Evolutionary conservation across 768 basidiomycete genomes (phyloP).

Genomic region (Tylopilus plumbeoviolaceoides): DNA sequence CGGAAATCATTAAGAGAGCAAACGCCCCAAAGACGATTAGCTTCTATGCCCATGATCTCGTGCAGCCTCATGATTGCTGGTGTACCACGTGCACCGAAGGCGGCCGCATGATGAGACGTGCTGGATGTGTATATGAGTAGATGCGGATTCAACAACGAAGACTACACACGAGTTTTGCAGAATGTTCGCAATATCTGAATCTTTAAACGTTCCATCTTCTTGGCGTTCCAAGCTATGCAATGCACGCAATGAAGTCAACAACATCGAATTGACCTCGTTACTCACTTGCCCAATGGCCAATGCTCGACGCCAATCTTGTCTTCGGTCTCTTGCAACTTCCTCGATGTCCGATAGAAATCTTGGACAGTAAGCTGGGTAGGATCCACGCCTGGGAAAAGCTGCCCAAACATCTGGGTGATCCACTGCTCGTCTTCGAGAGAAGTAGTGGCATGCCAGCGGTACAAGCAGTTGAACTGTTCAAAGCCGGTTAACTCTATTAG

Average conservation of each 20-base stretch:
- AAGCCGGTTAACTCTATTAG: background rate
- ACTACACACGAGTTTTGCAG: slow-evolving; percentile 62
- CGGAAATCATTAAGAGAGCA: slow-evolving; percentile 85
- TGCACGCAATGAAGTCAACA: slow-evolving; percentile 3
- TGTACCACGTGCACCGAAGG: slow-evolving; percentile 74
- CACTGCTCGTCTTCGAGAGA: slow-evolving; percentile 69
- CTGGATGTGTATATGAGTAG: slow-evolving; percentile 31
- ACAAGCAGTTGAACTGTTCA: slow-evolving; percentile 74
- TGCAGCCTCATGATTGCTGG: slow-evolving; percentile 72
- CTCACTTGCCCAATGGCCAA: slow-evolving; percentile 68
- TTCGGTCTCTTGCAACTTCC: slow-evolving; percentile 30
- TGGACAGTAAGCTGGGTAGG: slow-evolving; percentile 41
- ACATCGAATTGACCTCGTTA: background rate
- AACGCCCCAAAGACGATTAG: slow-evolving; percentile 73
- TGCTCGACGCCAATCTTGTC: slow-evolving; percentile 45
- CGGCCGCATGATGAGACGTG: slow-evolving; percentile 65
- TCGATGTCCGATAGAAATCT: slow-evolving; percentile 51
- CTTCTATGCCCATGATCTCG: slow-evolving; percentile 82
- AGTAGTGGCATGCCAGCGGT: slow-evolving; percentile 83
- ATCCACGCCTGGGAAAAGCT: slow-evolving; percentile 51
- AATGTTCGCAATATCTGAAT: slow-evolving; percentile 63
- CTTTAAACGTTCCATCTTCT: slow-evolving; percentile 54
- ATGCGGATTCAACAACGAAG: background rate
- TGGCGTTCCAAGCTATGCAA: slow-evolving; percentile 54
- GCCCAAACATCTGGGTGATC: slow-evolving; percentile 46